phyloP scores from a whole-genome alignment of 129 eudicot species.

The Daucus carota region DH1_v3.0 NC_030382.2:42089001-42089500 shows the following conservation, averaged over 20 bases:
- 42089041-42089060: no score
- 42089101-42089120: no score
- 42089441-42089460: not conserved
- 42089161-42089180: not conserved
- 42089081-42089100: no score
- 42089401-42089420: not conserved
- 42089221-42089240: no score
- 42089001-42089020: no score
- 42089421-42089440: not conserved
- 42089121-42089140: no score
- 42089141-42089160: not conserved
- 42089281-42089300: not conserved
- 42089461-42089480: not conserved
- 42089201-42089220: no score
- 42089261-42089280: no score
- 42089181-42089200: not conserved
- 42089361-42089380: not conserved
- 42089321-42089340: not conserved
- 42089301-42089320: not conserved
- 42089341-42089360: not conserved
- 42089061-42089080: no score
- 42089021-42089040: no score
- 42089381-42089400: not conserved
- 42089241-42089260: no score
- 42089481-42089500: not conserved